Percentiles rank a stretch among this genome's conserved stretches.
Conservation (phyloP, 1,284 basidiomycete genomes). For the Trametes hirsuta region DNA sequence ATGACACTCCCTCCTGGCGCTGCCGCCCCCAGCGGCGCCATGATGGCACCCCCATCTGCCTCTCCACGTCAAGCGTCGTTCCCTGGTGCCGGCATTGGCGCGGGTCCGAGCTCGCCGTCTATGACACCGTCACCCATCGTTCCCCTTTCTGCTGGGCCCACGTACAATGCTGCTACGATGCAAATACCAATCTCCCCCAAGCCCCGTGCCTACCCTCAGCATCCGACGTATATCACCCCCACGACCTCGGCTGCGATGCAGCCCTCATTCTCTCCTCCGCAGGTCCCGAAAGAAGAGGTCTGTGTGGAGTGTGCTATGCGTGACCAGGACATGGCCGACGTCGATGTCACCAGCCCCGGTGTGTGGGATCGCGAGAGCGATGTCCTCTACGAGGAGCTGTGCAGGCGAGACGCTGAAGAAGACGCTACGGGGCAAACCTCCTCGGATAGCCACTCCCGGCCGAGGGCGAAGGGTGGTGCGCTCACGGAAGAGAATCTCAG, state of each 20-base stretch:
- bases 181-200: constrained; percentile 62
- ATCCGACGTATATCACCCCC: constrained; percentile 75
- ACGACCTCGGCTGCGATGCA: constrained; percentile 58
- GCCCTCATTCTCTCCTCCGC: constrained; percentile 57
- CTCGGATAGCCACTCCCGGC: constrained; percentile 54
- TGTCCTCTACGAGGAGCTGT: constrained; percentile 77
- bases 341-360: constrained; percentile 84
- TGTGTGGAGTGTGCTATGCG: constrained; percentile 99
- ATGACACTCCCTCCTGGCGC: constrained; percentile 4
- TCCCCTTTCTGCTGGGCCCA: constrained; percentile 58
- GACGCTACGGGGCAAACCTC: constrained; percentile 50
- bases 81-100: constrained; percentile 43
- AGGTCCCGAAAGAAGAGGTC: constrained; percentile 71
- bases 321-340: constrained; percentile 97
- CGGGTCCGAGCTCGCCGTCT: constrained; percentile 37
- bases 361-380: constrained; percentile 95
- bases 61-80: constrained; percentile 50
- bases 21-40: constrained; percentile 21
- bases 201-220: constrained; percentile 69
- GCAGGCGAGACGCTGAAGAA: constrained; percentile 75
- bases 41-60: constrained; percentile 36
- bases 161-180: constrained; percentile 47
- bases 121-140: constrained; percentile 41
- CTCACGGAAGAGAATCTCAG: constrained; percentile 84
- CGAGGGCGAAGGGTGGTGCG: constrained; percentile 65